Evolutionary conservation across 2,329 filamentous ascomycete genomes (phyloP).

Genomic region (Truncatella angustata): DNA sequence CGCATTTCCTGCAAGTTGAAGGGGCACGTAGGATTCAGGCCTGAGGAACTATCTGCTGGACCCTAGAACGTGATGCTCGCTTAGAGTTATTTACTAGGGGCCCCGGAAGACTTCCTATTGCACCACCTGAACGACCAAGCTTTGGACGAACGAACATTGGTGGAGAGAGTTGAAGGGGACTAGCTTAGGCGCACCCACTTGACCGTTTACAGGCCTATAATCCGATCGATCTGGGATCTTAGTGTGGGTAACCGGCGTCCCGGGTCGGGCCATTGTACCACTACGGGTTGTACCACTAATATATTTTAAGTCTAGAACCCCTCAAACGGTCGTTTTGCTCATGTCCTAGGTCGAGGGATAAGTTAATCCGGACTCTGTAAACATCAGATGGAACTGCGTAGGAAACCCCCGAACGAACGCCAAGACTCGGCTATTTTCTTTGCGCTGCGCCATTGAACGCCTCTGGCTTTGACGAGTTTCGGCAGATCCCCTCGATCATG

Average conservation of each 20-base stretch:
- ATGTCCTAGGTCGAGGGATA: too few species aligned
- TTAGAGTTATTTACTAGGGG: neutral
- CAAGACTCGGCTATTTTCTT: too few species aligned
- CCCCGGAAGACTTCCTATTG: neutral
- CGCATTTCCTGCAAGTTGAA: neutral
- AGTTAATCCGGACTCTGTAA: too few species aligned
- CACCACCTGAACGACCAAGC: neutral
- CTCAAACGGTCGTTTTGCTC: too few species aligned
- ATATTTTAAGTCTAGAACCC: too few species aligned
- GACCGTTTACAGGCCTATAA: neutral
- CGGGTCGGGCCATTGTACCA: neutral
- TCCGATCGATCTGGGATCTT: neutral
- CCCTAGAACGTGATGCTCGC: neutral
- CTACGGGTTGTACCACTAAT: too few species aligned
- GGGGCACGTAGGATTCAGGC: neutral
- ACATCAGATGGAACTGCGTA: too few species aligned
- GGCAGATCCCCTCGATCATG: too few species aligned
- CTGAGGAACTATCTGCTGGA: neutral
- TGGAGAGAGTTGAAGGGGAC: too few species aligned
- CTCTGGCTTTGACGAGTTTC: too few species aligned
- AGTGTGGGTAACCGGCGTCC: neutral
- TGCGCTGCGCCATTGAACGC: too few species aligned
- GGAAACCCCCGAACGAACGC: too few species aligned
- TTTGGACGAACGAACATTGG: neutral
- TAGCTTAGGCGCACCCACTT: neutral